Evolutionary conservation across 208 protist species (phyloP).

Genomic region (Acanthamoeba lenticulata): DNA sequence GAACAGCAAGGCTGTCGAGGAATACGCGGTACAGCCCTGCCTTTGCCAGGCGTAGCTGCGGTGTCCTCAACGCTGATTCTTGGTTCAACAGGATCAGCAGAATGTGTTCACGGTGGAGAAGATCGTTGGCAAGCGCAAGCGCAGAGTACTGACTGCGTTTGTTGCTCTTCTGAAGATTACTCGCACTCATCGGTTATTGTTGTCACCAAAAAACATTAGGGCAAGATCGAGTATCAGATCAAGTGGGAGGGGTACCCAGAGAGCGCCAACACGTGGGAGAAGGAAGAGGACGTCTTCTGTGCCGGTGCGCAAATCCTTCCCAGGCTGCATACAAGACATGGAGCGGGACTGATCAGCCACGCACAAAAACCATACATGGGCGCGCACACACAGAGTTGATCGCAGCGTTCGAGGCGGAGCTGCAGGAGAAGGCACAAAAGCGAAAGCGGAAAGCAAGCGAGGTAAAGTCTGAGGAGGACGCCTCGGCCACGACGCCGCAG

Average conservation of each 20-base stretch:
- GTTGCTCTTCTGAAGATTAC: not conserved
- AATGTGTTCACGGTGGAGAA: constrained; percentile 46
- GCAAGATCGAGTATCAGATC: constrained; percentile 40
- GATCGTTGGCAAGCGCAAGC: constrained; percentile 34
- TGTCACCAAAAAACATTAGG: not conserved
- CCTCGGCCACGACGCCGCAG: not conserved
- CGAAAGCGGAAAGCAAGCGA: not conserved
- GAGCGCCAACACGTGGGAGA: constrained; percentile 44
- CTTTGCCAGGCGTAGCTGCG: not conserved
- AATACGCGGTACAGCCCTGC: not conserved
- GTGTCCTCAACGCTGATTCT: no score
- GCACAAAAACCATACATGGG: no score
- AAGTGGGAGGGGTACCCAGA: constrained; percentile 60
- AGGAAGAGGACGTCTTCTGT: constrained; percentile 48
- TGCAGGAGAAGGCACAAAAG: not conserved
- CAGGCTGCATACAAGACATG: no score
- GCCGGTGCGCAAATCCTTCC: not conserved
- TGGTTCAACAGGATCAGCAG: not conserved
- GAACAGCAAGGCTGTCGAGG: not conserved
- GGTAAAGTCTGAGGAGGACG: not conserved
- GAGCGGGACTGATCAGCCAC: no score
- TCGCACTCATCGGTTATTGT: no score
- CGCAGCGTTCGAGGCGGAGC: not conserved
- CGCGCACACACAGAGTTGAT: constrained; percentile 17
- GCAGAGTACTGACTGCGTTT: constrained; percentile 5